Base-by-base conservation (phyloP, 2,329 filamentous ascomycete genomes). In the Apiospora aurea region DNA sequence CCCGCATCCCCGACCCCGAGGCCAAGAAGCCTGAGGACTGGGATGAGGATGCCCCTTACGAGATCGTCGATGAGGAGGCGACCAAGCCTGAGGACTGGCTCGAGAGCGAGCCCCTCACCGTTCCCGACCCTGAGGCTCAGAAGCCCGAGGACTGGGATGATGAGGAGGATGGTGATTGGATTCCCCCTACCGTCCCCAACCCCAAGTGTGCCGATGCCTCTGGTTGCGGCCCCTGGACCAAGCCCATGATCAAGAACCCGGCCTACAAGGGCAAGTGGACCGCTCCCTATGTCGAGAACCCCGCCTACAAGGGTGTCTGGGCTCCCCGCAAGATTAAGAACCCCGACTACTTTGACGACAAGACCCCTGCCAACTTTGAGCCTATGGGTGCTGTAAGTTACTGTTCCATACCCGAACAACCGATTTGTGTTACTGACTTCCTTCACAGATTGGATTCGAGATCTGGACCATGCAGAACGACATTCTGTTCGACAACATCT, bases 391-490 rank as follows among this genome's bases (percentile, higher is more conserved):
- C 94, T 87, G 93, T 95, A 89, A 92, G 93, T 93, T 71, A 18
- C 6, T n/a, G 29, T 38, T 34, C 29, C 29, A n/a, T 38, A 6
- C 6, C 29, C 29, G 7, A 61, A 61, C 26, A 61, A 38, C 2
- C 6, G 2, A 61, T 38, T 5, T 26, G 29, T 38, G 29, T 70
- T 69, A 75, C 78, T 80, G 73, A 76, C 70, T 47, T 74, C 72
- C 44, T 71, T 67, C 26, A 80, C 10, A 95, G 93, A 95, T 98
- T 86, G 96, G 96, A 79, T 98, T 98, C 81, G 96, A 99, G 86
- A 96, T 99, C 86, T 99, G 96, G 96, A 98, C 96, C 80, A 99
- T 99, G 96, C 96, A 98, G 87, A 97, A 92, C 83, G 93, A 98
- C 82, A 98, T 99, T 79, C 92, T 98, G 80, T 98, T 99, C 80